These are phyloP conservation scores for Gyrodon lividus DNA, from an alignment of 768 basidiomycete genomes.

Conservation along the genomic window DNA sequence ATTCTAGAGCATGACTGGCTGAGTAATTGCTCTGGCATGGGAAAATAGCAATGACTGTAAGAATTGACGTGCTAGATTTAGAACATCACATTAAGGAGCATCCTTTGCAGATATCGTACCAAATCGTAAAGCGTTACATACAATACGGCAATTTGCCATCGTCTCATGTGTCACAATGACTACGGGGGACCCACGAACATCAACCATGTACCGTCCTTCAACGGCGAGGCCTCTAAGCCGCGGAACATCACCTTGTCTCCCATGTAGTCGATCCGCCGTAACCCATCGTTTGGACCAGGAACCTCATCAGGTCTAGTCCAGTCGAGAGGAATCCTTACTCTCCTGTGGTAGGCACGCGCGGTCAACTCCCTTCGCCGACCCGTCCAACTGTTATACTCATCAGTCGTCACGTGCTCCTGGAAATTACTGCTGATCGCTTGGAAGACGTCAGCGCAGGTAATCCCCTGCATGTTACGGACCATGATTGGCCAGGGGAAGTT, in stretches of 20 bases:
- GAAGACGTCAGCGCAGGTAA: conserved; percentile 53
- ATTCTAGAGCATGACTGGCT: no score
- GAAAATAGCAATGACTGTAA: no score
- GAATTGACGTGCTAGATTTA: no score
- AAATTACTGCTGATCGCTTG: conserved; percentile 47
- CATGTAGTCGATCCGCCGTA: conserved; percentile 46
- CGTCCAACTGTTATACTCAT: conserved; percentile 27
- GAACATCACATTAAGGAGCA: no score
- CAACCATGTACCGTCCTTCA: conserved; percentile 40
- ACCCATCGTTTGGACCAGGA: conserved; percentile 22
- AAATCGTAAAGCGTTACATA: no score
- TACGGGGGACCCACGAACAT: conserved; percentile 27
- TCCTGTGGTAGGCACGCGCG: conserved; percentile 28
- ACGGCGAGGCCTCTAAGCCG: conserved; percentile 51
- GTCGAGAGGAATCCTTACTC: conserved; percentile 20
- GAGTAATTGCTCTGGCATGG: no score
- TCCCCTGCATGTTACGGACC: conserved; percentile 44
- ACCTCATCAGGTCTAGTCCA: conserved; percentile 27
- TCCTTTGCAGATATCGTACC: no score
- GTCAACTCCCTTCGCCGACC: conserved; percentile 33
- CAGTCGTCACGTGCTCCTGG: conserved; percentile 20
- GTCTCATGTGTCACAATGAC: no score
- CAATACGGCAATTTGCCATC: no score
- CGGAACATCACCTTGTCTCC: conserved; percentile 49
- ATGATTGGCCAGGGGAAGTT: conserved; percentile 58